Evolutionary conservation across 306 rosid genomes (phyloP).

Genomic region (Ormosia emarginata): DNA sequence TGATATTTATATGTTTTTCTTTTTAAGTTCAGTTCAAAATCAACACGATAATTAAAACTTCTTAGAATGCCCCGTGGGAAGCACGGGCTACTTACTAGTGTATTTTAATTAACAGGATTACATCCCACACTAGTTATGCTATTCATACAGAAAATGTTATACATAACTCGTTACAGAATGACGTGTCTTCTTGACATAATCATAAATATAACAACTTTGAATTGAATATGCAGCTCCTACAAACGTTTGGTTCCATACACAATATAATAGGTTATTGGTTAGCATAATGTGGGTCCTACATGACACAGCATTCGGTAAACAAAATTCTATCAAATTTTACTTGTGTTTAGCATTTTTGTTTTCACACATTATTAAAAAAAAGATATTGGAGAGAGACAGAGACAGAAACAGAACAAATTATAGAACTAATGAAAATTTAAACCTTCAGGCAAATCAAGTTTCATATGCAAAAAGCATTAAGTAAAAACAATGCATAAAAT

Average conservation of each 20-base stretch:
- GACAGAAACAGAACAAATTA: neutral
- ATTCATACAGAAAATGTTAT: neutral
- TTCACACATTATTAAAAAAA: neutral
- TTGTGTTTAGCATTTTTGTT: neutral
- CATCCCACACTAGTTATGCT: neutral
- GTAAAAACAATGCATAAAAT: neutral
- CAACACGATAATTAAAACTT: no score
- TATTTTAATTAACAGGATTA: constrained; percentile 9
- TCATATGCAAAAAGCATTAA: neutral
- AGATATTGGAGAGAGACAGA: neutral
- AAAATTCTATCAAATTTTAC: neutral
- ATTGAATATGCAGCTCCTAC: neutral
- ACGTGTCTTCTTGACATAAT: neutral
- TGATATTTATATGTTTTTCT: no score
- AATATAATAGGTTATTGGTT: neutral
- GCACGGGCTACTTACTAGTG: neutral
- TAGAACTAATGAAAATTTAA: neutral
- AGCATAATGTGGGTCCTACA: neutral
- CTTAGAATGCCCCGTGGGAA: no score
- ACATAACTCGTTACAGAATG: neutral
- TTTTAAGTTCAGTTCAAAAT: no score
- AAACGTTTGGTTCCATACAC: neutral
- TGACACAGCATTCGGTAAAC: neutral
- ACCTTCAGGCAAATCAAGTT: neutral
- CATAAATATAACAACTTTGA: neutral